Conservation (phyloP, 164 flowering plant species). For the Santalum album region DNA sequence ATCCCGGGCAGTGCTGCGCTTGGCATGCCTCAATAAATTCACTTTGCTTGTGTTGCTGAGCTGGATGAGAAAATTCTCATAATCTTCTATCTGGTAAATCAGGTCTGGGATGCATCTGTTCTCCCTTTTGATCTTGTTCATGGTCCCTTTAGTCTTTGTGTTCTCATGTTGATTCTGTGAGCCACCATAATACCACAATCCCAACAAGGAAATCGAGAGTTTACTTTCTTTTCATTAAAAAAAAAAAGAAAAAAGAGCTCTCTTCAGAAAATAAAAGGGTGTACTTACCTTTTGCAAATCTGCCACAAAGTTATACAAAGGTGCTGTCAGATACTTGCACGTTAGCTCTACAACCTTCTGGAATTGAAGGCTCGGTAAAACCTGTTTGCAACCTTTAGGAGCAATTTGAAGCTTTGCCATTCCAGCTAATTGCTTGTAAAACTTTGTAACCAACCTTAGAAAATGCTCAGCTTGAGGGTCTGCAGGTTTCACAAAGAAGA, state of each 20-base stretch:
- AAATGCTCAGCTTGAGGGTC: slow-evolving; percentile 74
- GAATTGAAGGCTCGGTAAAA: slow-evolving; percentile 48
- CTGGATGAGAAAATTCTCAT: slow-evolving; percentile 70
- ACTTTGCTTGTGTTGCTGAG: slow-evolving; percentile 73
- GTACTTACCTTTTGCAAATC: slow-evolving; percentile 67
- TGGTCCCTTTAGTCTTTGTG: slow-evolving; percentile 28
- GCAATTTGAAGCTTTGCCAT: slow-evolving; percentile 71
- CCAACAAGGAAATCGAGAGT: not conserved
- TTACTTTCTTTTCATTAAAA: not conserved
- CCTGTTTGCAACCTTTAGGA: slow-evolving; percentile 63
- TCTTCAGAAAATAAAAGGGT: not conserved
- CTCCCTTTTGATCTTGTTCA: slow-evolving; percentile 71
- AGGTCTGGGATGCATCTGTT: slow-evolving; percentile 74
- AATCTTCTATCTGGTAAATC: slow-evolving; percentile 81
- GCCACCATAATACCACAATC: not conserved
- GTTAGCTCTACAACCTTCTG: slow-evolving; percentile 75
- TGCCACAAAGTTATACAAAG: slow-evolving; percentile 59
- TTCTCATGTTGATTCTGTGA: slow-evolving; percentile 64
- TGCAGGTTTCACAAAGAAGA: slow-evolving; percentile 20
- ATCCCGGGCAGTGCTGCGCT: slow-evolving; percentile 76
- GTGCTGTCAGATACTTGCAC: slow-evolving; percentile 70
- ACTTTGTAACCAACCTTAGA: slow-evolving; percentile 44
- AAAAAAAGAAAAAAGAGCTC: not conserved
- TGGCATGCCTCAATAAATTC: slow-evolving; percentile 69
- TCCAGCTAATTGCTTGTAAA: slow-evolving; percentile 73